Conservation (phyloP, 1,139 yeast species). For the Protomyces gravidus region DNA sequence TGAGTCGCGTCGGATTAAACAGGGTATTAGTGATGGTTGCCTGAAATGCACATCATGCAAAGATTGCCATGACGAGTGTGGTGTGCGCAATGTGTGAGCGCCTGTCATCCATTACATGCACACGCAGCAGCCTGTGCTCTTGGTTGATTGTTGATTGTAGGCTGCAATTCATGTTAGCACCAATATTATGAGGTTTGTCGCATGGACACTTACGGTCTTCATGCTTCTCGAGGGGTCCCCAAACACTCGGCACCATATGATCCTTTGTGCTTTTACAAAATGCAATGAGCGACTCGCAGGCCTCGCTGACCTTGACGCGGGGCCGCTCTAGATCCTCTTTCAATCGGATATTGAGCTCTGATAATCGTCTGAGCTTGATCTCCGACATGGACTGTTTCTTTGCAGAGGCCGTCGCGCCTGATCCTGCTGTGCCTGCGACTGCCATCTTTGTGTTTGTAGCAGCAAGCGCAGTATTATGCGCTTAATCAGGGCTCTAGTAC, state of each 20-base stretch:
- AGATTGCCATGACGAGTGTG: too few species aligned
- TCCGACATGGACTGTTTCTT: conserved; percentile 33
- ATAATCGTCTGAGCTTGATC: conserved; percentile 33
- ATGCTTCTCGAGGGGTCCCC: conserved; percentile 34
- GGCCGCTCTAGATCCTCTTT: conserved; percentile 34
- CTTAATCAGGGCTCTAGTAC: too few species aligned
- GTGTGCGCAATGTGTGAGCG: too few species aligned
- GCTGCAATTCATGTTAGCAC: not conserved
- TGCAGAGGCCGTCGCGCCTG: conserved; percentile 27
- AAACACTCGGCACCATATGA: conserved; percentile 34
- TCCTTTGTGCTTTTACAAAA: conserved; percentile 34
- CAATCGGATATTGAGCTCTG: conserved; percentile 31
- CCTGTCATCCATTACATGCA: not conserved
- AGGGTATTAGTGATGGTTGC: too few species aligned
- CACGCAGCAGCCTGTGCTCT: not conserved
- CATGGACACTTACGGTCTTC: conserved; percentile 31
- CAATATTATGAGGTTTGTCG: not conserved
- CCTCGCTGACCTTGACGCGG: conserved; percentile 34
- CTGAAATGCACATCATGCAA: too few species aligned
- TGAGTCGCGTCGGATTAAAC: too few species aligned
- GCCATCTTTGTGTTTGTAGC: not conserved
- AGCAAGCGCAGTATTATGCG: too few species aligned
- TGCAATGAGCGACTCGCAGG: conserved; percentile 34
- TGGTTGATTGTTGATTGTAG: not conserved
- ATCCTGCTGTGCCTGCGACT: conserved; percentile 2